Conservation (phyloP, 305 asterid species). For the Solanum chacoense region DNA sequence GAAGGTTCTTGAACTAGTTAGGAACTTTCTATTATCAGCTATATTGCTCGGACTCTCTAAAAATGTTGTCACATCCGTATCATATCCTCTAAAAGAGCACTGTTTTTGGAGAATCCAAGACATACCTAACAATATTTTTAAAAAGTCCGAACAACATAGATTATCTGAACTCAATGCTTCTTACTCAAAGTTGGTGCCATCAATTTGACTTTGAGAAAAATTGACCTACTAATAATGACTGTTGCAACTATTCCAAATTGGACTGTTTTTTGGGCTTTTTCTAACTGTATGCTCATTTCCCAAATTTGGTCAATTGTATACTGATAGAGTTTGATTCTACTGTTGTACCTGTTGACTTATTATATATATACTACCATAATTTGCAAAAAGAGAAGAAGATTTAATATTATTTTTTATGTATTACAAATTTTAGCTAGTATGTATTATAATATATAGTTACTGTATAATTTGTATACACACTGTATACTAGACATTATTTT, state of each 20-base stretch:
- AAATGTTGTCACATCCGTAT: neutral
- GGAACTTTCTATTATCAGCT: neutral
- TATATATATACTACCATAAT: too few relatives aligned
- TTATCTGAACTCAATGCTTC: neutral
- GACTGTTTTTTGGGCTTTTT: neutral
- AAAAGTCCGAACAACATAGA: neutral
- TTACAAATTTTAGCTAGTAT: neutral
- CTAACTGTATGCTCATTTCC: neutral
- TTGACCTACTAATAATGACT: neutral
- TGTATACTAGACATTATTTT: neutral
- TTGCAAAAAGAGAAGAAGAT: too few relatives aligned
- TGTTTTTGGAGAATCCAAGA: neutral
- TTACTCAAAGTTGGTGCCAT: neutral
- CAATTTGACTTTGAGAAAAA: neutral
- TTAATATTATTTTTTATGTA: too few relatives aligned
- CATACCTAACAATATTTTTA: fast-evolving
- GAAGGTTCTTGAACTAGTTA: neutral
- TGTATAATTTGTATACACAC: neutral
- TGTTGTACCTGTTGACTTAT: neutral
- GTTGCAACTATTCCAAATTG: neutral
- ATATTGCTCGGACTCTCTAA: neutral
- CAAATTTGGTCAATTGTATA: neutral
- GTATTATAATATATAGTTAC: neutral
- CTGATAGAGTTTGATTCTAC: neutral
- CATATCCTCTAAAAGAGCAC: fast-evolving